Conservation (phyloP, 768 basidiomycete species). For the Agaricus subrufescens region DNA sequence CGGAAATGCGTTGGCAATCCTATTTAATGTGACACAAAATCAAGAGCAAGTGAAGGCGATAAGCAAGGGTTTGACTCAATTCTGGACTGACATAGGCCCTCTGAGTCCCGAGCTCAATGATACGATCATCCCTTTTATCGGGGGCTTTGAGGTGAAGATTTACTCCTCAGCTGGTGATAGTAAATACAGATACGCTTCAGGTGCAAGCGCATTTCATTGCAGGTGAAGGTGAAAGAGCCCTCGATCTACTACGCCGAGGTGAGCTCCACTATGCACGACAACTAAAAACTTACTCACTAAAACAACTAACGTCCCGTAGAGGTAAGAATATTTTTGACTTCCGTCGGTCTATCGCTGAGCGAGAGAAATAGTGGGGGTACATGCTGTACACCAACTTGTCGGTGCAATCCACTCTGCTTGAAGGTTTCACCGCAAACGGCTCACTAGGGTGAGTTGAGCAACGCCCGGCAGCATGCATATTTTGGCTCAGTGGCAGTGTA, state of each 20-base stretch:
- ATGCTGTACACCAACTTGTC: conserved; percentile 52
- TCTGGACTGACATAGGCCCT: conserved; percentile 46
- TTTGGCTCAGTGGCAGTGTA: not conserved
- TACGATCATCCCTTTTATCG: conserved; percentile 47
- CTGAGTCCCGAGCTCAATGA: conserved; percentile 47
- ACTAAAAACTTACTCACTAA: not conserved
- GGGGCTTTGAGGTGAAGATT: conserved; percentile 39
- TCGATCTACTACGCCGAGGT: conserved; percentile 38
- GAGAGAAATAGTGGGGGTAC: conserved; percentile 41
- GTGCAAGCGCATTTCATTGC: conserved; percentile 47
- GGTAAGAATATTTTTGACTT: not conserved
- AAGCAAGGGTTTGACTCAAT: conserved; percentile 37
- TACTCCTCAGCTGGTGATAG: not conserved
- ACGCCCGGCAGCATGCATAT: too few relatives aligned
- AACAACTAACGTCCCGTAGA: not conserved
- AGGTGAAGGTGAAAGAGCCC: conserved; percentile 38
- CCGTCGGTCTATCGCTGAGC: not conserved
- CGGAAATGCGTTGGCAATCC: conserved; percentile 42
- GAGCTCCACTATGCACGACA: not conserved
- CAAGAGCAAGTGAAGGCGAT: conserved; percentile 33
- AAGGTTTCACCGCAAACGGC: conserved; percentile 55
- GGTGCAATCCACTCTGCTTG: conserved; percentile 52
- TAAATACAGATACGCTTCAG: conserved; percentile 18
- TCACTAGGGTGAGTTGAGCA: conserved; percentile 37
- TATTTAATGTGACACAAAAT: conserved; percentile 40